phyloP scores from a whole-genome alignment of 495 filamentous ascomycete genomes.

The Aspergillus avenaceus region DNA sequence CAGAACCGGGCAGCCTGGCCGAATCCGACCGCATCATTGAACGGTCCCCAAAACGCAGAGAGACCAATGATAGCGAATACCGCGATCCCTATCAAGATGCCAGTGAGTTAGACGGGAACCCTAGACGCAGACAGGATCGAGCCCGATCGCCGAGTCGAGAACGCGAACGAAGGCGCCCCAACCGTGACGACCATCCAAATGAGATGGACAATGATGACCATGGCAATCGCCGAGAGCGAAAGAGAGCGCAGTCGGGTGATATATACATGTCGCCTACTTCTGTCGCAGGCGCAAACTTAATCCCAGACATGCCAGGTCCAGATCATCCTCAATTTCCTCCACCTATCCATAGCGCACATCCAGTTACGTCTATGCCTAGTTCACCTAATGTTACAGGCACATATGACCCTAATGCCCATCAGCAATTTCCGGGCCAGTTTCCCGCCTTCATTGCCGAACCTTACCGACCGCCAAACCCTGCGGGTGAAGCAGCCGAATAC shows the following conservation, averaged over 20 bases:
- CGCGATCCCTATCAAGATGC: conserved; percentile 16
- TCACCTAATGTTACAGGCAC: conserved; percentile 20
- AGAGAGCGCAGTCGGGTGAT: conserved; percentile 33
- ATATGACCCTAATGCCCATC: conserved; percentile 49
- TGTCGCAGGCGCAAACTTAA: conserved; percentile 8
- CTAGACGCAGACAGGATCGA: conserved; percentile 27
- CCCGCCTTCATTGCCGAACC: conserved; percentile 39
- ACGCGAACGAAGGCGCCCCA: conserved; percentile 26
- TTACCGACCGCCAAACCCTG: conserved; percentile 50
- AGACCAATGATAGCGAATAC: conserved; percentile 18
- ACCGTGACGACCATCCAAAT: conserved; percentile 16
- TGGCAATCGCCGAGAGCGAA: conserved; percentile 26
- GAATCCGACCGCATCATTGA: conserved; percentile 29
- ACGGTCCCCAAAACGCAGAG: conserved; percentile 28
- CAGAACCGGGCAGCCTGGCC: conserved; percentile 33
- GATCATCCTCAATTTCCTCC: neutral
- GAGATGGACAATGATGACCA: conserved; percentile 16
- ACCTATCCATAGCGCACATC: conserved; percentile 7
- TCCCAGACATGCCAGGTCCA: neutral
- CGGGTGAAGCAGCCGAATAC: conserved; percentile 61
- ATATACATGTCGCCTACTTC: conserved; percentile 25
- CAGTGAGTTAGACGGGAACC: conserved; percentile 29
- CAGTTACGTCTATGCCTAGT: conserved; percentile 15
- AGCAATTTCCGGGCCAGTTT: conserved; percentile 59
- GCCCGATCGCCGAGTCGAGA: conserved; percentile 31